Conservation (phyloP, 2,329 filamentous ascomycete genomes). For the Exophiala phaeomuriformis region DNA sequence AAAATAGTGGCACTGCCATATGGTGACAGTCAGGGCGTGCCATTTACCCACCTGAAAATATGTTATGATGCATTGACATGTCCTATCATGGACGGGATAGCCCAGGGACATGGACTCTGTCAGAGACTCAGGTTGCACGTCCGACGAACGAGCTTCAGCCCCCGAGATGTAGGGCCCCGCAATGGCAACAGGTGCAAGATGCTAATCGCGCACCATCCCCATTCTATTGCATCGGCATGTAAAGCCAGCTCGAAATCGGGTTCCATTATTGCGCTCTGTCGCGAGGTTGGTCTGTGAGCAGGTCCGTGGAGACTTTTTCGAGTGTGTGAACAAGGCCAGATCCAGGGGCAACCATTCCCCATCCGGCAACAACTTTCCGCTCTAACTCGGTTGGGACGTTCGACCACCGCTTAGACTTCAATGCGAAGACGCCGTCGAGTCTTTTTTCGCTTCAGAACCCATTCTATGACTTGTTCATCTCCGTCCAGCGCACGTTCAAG, state of each 20-base stretch:
- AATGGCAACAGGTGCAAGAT: background rate
- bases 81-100: background rate
- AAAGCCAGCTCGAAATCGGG: too few relatives aligned
- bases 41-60: conserved; percentile 1
- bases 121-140: background rate
- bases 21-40: background rate
- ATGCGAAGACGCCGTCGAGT: too few relatives aligned
- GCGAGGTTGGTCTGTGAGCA: background rate
- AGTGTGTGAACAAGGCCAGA: background rate
- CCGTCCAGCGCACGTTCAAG: too few relatives aligned
- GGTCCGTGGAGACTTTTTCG: background rate
- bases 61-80: conserved; percentile 1
- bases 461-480: too few relatives aligned
- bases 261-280: background rate
- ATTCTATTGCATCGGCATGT: too few relatives aligned
- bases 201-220: too few relatives aligned
- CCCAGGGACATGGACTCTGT: background rate
- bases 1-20: background rate
- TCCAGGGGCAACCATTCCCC: background rate
- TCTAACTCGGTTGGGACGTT: background rate
- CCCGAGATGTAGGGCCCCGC: too few relatives aligned
- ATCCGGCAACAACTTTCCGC: background rate
- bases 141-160: too few relatives aligned
- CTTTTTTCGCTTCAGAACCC: too few relatives aligned
- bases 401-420: background rate